These are phyloP conservation scores for Phytopythium helicoides DNA, from an alignment of 352 stramenopile species.

Conservation along the genomic window DNA sequence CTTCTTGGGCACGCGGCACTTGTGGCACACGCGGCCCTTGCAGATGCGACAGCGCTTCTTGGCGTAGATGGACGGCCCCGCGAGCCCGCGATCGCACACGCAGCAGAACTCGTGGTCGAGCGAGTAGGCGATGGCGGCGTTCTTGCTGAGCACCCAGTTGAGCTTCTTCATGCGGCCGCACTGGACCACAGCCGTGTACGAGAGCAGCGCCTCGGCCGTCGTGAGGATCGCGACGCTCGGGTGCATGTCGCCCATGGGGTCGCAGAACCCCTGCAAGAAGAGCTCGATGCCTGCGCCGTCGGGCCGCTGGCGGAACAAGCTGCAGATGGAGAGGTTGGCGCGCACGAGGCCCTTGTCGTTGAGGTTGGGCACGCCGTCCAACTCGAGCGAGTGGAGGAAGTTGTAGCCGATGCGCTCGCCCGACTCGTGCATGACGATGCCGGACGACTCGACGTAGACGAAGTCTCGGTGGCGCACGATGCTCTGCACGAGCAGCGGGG, in stretches of 20 bases:
- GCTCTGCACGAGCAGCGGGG: constrained; percentile 27
- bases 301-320: constrained; percentile 36
- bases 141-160: constrained; percentile 31
- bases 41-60: constrained; percentile 30
- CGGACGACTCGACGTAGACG: constrained; percentile 46
- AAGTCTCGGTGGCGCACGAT: constrained; percentile 50
- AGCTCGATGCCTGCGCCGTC: constrained; percentile 35
- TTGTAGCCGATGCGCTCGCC: constrained; percentile 47
- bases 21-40: constrained; percentile 23
- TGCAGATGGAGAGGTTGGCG: constrained; percentile 48
- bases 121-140: constrained; percentile 16
- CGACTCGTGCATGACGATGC: constrained; percentile 28
- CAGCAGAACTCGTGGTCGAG: constrained; percentile 20
- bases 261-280: constrained; percentile 27
- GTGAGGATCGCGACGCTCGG: constrained; percentile 25
- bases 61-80: constrained; percentile 6
- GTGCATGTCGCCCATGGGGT: constrained; percentile 25
- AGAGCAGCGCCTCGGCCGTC: constrained; percentile 24
- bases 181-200: constrained; percentile 20
- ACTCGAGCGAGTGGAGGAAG: constrained; percentile 47
- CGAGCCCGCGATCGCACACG: constrained; percentile 19
- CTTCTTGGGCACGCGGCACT: constrained; percentile 21
- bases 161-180: constrained; percentile 38
- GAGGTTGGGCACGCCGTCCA: constrained; percentile 33
- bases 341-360: constrained; percentile 25